Base-by-base conservation (phyloP, 2,329 filamentous ascomycete genomes). In the Coleophoma eucalyptorum region DNA sequence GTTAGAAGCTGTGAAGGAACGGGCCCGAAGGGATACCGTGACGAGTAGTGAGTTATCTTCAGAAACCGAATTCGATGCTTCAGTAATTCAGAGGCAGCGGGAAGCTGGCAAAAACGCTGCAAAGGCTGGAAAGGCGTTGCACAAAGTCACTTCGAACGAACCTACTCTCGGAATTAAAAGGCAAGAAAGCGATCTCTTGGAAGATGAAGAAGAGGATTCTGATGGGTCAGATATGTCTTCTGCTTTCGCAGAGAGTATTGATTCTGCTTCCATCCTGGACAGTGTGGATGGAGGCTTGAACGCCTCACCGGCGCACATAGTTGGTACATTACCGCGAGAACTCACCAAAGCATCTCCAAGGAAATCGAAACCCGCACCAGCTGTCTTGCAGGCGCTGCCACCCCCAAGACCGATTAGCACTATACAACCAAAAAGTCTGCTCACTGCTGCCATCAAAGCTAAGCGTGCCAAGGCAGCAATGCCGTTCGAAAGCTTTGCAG, bases 1-100 rank as follows among this genome's bases (percentile, higher is more conserved):
- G 0, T 69, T 90, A 21, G 86, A 89, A 58, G 81, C 80, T 1
- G 80, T 86, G 51, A 88, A 86, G 65, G 84, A 87, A 68, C 75
- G 87, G 15, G 77, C 84, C 2, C 75, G 89, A 33, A 74, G 87
- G 56, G 88, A 91, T 65, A 92, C 89, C 0, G 84, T 89, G 43
- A 92, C 89, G 1, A 90, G 87, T 68, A 91, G 87, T 61, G 89
- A 93, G 58, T 82, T 93, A 60, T 92, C 88, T 0, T 92, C 88
- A 0, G 89, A 93, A 55, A 91, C 90, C 59, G 89, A 93, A 61
- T 78, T 88, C 43, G 87, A 90, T 58, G 77, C 82, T 1, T 79
- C 82, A 0, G 77, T 78, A 1, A 87, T 84, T 61, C 82, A 85
- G 56, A 78, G 78, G 58, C 80, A 85, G 52, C 75, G 81, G 44